phyloP scores from a whole-genome alignment of 1,139 yeast genomes.

The Geotrichum histeridarum region DNA sequence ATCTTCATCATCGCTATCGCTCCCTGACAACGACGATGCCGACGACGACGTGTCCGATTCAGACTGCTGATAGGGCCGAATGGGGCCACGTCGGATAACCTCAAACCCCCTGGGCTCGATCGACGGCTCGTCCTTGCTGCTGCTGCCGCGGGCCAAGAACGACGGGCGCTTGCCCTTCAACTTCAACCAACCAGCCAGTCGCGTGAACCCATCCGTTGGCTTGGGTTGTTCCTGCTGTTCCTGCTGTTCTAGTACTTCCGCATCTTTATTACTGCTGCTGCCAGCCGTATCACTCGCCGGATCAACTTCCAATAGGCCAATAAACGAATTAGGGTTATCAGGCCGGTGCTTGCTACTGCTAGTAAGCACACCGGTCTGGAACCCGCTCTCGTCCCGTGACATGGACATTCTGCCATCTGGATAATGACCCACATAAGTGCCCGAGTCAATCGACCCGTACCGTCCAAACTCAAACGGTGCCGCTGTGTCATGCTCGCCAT shows the following conservation, averaged over 20 bases:
- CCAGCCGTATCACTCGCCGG: background rate
- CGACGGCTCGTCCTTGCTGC: conserved; percentile 1
- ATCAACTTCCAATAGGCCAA: conserved; percentile 17
- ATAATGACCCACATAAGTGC: background rate
- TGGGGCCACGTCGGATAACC: conserved; percentile 30
- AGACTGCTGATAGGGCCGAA: conserved; percentile 19
- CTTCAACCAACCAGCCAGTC: background rate
- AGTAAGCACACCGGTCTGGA: conserved; percentile 4
- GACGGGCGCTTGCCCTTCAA: background rate
- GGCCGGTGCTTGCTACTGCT: conserved; percentile 1
- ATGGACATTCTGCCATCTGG: background rate
- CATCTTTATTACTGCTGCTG: background rate
- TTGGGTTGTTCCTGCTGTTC: background rate
- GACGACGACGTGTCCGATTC: conserved; percentile 2
- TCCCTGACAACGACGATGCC: conserved; percentile 3
- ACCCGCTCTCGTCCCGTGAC: background rate
- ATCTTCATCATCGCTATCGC: conserved; percentile 2
- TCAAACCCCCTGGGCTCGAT: conserved; percentile 25
- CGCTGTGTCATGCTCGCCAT: background rate
- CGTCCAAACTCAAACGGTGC: background rate
- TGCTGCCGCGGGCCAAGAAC: background rate
- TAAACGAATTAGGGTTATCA: conserved; percentile 16
- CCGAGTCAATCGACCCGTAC: conserved; percentile 1
- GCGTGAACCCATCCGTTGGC: background rate
- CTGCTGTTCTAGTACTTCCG: no score